Evolutionary conservation across 2,329 filamentous ascomycete genomes (phyloP).

Genomic region (Zymoseptoria pseudotritici): DNA sequence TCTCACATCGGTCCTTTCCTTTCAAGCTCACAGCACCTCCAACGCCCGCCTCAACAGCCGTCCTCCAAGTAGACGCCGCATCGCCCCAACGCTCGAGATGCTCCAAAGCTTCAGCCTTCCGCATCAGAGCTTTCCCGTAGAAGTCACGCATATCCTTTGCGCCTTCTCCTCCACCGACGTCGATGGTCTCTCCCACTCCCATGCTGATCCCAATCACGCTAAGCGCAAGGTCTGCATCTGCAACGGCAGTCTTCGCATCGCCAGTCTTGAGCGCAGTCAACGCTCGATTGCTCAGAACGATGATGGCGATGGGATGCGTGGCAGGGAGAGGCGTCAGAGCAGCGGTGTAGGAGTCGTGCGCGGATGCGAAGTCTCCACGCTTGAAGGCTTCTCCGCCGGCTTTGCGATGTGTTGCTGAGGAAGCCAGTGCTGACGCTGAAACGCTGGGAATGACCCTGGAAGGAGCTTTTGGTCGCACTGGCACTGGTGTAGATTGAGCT

Average conservation of each 20-base stretch:
- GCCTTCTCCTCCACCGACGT: conserved; percentile 51
- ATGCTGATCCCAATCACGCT: conserved; percentile 69
- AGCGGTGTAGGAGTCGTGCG: conserved; percentile 72
- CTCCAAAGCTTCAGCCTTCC: conserved; percentile 92
- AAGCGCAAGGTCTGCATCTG: conserved; percentile 75
- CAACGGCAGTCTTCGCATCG: conserved; percentile 78
- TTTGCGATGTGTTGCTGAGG: conserved; percentile 69
- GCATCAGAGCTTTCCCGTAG: conserved; percentile 85
- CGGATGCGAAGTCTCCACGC: conserved; percentile 81
- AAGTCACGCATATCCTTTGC: conserved; percentile 85
- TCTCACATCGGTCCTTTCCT: conserved; percentile 82
- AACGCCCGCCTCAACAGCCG: conserved; percentile 74
- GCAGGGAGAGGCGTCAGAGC: conserved; percentile 68
- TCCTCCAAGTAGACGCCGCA: conserved; percentile 70
- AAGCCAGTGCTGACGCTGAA: conserved; percentile 60
- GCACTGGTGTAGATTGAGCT: conserved; percentile 33
- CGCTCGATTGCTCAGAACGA: conserved; percentile 87
- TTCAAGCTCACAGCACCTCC: conserved; percentile 79
- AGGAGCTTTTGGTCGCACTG: conserved; percentile 42
- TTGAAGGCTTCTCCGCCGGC: conserved; percentile 87
- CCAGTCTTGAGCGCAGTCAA: conserved; percentile 87
- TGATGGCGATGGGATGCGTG: conserved; percentile 73
- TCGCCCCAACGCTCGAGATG: conserved; percentile 92
- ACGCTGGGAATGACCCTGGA: conserved; percentile 58
- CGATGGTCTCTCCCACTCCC: conserved; percentile 73